Conservation (phyloP, 2,329 filamentous ascomycete species). For the Talaromyces rugulosus region DNA sequence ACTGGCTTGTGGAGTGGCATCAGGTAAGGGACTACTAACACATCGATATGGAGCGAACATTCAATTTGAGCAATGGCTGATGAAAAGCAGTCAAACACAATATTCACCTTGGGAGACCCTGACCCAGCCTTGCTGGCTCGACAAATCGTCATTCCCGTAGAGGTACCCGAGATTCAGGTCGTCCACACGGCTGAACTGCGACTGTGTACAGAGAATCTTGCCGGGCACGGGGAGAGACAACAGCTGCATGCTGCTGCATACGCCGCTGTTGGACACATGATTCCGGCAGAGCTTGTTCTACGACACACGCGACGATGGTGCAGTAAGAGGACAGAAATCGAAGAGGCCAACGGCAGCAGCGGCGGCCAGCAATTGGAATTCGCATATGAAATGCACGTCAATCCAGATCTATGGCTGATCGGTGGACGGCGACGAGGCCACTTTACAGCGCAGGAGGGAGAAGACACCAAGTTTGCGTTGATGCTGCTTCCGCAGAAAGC, state of each 20-base stretch:
- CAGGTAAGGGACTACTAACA: conserved; percentile 29
- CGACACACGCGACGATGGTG: conserved; percentile 55
- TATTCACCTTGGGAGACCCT: conserved; percentile 26
- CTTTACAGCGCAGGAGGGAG: conserved; percentile 54
- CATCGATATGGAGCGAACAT: neutral
- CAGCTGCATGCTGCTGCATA: conserved; percentile 22
- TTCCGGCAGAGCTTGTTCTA: conserved; percentile 47
- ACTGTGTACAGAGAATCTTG: conserved; percentile 19
- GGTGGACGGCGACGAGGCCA: conserved; percentile 76
- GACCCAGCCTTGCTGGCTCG: conserved; percentile 41
- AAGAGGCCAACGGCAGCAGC: conserved; percentile 29
- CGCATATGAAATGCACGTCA: conserved; percentile 74
- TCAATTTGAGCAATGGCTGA: neutral
- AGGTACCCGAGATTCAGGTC: conserved; percentile 77
- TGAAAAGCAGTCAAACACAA: conserved; percentile 28
- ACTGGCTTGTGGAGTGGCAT: conserved; percentile 57
- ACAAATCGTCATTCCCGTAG: conserved; percentile 81
- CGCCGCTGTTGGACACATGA: conserved; percentile 44
- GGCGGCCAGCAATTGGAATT: conserved; percentile 59
- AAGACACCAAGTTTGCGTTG: conserved; percentile 56
- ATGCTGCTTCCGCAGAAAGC: conserved; percentile 75
- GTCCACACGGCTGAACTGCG: conserved; percentile 65
- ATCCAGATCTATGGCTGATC: conserved; percentile 75
- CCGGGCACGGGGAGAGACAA: neutral
- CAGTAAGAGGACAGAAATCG: conserved; percentile 19